Conservation (phyloP, 106 monocot genomes). For the Platanthera guangdongensis region DNA sequence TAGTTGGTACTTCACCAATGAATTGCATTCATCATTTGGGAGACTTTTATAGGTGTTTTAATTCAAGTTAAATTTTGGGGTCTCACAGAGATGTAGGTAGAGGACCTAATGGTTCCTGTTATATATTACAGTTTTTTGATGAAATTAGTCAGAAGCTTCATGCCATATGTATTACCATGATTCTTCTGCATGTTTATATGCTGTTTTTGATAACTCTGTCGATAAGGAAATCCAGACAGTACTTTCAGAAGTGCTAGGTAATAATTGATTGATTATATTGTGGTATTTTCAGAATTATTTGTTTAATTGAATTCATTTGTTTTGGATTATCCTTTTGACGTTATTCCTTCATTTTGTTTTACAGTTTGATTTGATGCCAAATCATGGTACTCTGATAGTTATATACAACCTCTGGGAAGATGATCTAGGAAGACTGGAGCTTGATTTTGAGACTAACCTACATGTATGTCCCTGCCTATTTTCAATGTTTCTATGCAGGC, state of each 20-base stretch:
- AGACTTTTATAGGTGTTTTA: too few species aligned
- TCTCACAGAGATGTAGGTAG: too few species aligned
- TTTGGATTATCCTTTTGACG: neutral
- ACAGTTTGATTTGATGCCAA: constrained; percentile 38
- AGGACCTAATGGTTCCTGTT: too few species aligned
- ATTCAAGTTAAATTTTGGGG: too few species aligned
- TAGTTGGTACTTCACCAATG: too few species aligned
- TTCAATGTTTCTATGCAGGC: neutral
- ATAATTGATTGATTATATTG: neutral
- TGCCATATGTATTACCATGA: neutral
- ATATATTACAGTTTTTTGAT: too few species aligned
- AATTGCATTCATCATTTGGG: too few species aligned
- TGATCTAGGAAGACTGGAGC: constrained; percentile 73
- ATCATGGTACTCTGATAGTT: constrained; percentile 71
- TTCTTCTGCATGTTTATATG: neutral
- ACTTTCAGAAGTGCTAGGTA: neutral
- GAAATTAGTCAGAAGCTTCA: neutral
- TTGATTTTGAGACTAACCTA: constrained; percentile 68
- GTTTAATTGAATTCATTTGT: neutral
- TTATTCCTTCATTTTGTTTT: constrained; percentile 6
- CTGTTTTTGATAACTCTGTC: neutral
- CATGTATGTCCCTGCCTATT: constrained; percentile 32
- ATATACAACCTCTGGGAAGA: constrained; percentile 93
- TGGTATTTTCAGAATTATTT: neutral
- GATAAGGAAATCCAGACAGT: neutral